Percentiles rank a stretch among this genome's conserved stretches.
Conservation (phyloP, 169 alveolate genomes). For the Toxoplasma gondii region DNA sequence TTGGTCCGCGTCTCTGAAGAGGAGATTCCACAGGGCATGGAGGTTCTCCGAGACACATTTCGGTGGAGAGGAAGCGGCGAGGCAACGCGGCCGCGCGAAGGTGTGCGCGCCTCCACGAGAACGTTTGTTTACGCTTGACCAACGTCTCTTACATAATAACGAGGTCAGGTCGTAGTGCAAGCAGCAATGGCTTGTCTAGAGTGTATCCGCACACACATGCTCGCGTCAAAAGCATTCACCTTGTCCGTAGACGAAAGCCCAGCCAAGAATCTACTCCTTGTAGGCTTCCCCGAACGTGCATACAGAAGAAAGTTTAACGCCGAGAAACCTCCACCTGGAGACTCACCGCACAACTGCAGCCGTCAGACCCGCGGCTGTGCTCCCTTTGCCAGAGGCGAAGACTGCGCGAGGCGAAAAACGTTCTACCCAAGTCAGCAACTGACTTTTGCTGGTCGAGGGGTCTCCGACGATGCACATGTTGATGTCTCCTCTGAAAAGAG, state of each 20-base stretch:
- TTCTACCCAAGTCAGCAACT: slow-evolving; percentile 97
- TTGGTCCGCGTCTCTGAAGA: slow-evolving; percentile 94
- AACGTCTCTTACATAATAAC: no score
- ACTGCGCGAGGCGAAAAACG: slow-evolving; percentile 96
- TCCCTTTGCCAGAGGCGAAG: slow-evolving; percentile 97
- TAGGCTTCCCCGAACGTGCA: neutral
- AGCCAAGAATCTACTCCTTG: neutral
- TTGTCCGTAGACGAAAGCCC: no score
- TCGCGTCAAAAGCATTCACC: no score
- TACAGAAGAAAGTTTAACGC: no score
- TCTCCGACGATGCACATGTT: slow-evolving; percentile 95
- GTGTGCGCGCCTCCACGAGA: no score
- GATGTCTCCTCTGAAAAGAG: slow-evolving; percentile 97
- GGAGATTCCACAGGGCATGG: slow-evolving; percentile 46
- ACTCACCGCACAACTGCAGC: slow-evolving; percentile 90
- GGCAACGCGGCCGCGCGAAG: neutral
- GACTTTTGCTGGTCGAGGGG: slow-evolving; percentile 99
- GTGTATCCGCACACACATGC: no score
- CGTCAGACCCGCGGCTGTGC: slow-evolving; percentile 99
- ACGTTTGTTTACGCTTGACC: no score
- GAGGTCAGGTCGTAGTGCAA: no score
- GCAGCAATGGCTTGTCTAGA: no score
- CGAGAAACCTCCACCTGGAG: neutral
- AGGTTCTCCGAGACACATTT: neutral
- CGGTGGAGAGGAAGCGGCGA: neutral